Evolutionary conservation across 768 basidiomycete genomes (phyloP), one percentile per base, ranked within the genome.

Genomic region (Lactarius deliciosus): DNA sequence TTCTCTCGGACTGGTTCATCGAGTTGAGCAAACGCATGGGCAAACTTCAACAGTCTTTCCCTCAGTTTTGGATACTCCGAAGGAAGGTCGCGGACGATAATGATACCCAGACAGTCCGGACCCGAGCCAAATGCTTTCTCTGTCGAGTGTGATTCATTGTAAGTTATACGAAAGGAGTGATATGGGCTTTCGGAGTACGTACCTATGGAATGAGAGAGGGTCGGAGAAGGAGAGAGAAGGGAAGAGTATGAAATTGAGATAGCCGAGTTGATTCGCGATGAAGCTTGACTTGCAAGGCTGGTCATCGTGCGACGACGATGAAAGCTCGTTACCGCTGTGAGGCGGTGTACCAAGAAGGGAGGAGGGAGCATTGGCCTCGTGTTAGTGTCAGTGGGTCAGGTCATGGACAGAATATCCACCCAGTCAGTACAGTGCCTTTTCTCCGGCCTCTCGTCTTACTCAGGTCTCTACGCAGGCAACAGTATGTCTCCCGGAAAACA

Each of bases 41-140:
- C 85, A 54, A 94, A 79, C 69, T 81, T 85, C 63, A 99, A 82
- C 40, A 98, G 79, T 32, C 85, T 80, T 72, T 90, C 86, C 43
- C 97, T 82, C 63, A 91, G 83, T 2, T 70, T 63, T 11, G 76
- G 72, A 72, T 92, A 99, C 50, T 78, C 78, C 4, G 75, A 70
- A 1, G 96, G 97, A 36, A 99, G 79, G 78, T 95, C 94, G 70
- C 84, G 84, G 69, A 96, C 81, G 57, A 96, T 76, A 67, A 96
- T 82, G 69, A 97, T 88, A 1, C 94, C 94, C 60, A 96, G 79
- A 55, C 86, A 88, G 60, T 86, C 79, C 9, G 90, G 83, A 65
- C 85, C 80, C 13, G 91, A 92, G 25, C 94, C 94, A 72, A 96
- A 96, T 3, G 91, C 94, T 70, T 85, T 81, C 71, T 89, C 90